Percentiles rank a stretch among this genome's conserved stretches.
Conservation (phyloP, 768 basidiomycete genomes). For the Lactarius sanguifluus region DNA sequence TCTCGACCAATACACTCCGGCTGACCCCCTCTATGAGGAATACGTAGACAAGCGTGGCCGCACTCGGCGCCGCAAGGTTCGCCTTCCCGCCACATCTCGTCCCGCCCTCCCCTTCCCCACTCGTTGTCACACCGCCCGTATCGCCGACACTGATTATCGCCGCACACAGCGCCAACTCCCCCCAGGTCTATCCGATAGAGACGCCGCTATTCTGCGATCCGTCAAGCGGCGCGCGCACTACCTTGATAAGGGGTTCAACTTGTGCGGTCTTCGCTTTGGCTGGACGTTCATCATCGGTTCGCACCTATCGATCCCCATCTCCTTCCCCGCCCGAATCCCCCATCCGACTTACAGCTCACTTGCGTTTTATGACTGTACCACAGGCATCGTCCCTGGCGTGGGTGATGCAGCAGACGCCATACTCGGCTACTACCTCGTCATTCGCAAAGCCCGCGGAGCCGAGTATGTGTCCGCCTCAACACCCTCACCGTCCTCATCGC, state of each 20-base stretch:
- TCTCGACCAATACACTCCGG: conserved; percentile 63
- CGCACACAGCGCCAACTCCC: conserved; percentile 60
- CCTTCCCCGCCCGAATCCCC: background rate
- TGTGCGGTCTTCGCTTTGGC: conserved; percentile 83
- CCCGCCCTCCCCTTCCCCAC: background rate
- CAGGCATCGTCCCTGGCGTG: conserved; percentile 64
- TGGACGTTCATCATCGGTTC: conserved; percentile 76
- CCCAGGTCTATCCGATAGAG: conserved; percentile 72
- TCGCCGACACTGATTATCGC: background rate
- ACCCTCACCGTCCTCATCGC: background rate
- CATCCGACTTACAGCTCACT: background rate
- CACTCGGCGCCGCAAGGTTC: conserved; percentile 57
- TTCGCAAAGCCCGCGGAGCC: conserved; percentile 71
- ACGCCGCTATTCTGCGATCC: conserved; percentile 69
- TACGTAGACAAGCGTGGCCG: conserved; percentile 57
- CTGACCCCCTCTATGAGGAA: conserved; percentile 72
- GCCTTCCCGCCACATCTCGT: conserved; percentile 23
- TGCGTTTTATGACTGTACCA: background rate
- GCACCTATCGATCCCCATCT: conserved; percentile 20
- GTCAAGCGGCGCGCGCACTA: conserved; percentile 78
- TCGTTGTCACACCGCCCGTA: background rate
- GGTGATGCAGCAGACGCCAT: conserved; percentile 63
- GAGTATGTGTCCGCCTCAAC: conserved; percentile 45
- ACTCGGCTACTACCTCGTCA: conserved; percentile 74
- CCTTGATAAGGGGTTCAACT: conserved; percentile 81